Evolutionary conservation across 2,329 filamentous ascomycete genomes (phyloP).

Genomic region (Colletotrichum cuscutae): DNA sequence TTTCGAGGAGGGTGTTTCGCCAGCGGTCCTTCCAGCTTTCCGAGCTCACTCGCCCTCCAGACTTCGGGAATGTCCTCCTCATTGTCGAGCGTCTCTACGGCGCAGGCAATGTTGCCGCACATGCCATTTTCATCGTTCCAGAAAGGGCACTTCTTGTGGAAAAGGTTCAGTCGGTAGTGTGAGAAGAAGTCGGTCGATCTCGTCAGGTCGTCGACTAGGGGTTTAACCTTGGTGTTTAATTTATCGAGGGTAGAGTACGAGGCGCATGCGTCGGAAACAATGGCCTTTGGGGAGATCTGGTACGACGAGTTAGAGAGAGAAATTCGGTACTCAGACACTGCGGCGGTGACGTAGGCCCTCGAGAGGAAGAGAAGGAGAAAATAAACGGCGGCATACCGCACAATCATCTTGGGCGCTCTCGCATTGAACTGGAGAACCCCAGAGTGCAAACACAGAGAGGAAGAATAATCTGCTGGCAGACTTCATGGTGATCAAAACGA

Average conservation of each 20-base stretch:
- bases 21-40: slow-evolving; percentile 90
- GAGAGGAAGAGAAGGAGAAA: slow-evolving; percentile 35
- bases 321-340: slow-evolving; percentile 37
- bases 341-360: slow-evolving; percentile 32
- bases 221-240: slow-evolving; percentile 81
- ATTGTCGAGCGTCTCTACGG: slow-evolving; percentile 93
- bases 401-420: slow-evolving; percentile 58
- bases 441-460: slow-evolving; percentile 66
- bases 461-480: slow-evolving; percentile 65
- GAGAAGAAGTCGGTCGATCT: slow-evolving; percentile 96
- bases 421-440: slow-evolving; percentile 60
- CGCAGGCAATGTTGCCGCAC: slow-evolving; percentile 97
- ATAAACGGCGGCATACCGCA: slow-evolving; percentile 56
- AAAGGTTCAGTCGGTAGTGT: slow-evolving; percentile 95
- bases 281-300: slow-evolving; percentile 88
- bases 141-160: slow-evolving; percentile 94
- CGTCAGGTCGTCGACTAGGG: slow-evolving; percentile 83
- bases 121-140: slow-evolving; percentile 94
- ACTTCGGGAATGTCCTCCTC: slow-evolving; percentile 92
- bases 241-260: slow-evolving; percentile 91
- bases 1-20: slow-evolving; percentile 87
- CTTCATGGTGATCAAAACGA: slow-evolving; percentile 53
- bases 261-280: slow-evolving; percentile 93
- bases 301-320: slow-evolving; percentile 51
- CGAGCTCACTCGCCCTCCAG: slow-evolving; percentile 91